These are phyloP conservation scores for Aquilaria malaccensis DNA, from an alignment of 345 rosid genomes.

Conservation along the genomic window DNA sequence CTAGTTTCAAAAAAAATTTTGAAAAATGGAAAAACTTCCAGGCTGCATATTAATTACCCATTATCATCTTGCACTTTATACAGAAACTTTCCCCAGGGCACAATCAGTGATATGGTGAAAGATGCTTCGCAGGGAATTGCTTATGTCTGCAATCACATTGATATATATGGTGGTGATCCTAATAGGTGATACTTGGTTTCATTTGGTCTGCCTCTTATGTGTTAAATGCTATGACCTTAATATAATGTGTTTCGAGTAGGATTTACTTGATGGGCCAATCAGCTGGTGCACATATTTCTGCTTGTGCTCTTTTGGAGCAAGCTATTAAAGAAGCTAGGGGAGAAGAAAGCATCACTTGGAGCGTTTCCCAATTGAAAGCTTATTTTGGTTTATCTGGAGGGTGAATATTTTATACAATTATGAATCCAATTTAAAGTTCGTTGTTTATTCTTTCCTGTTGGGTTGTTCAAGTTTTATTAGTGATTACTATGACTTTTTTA, in stretches of 20 bases:
- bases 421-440: no score
- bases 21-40: no score
- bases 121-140: conserved; percentile 86
- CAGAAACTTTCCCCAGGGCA: conserved; percentile 98
- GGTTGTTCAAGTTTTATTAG: no score
- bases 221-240: conserved; percentile 15
- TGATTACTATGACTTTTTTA: no score
- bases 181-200: conserved; percentile 39
- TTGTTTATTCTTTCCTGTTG: no score
- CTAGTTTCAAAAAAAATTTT: no score
- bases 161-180: conserved; percentile 90
- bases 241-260: conserved; percentile 32
- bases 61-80: background rate
- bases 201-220: background rate
- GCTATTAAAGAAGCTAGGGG: conserved; percentile 69
- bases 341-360: conserved; percentile 59
- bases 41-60: background rate
- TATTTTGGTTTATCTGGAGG: conserved; percentile 98
- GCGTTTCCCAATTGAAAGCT: conserved; percentile 68
- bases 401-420: conserved; percentile 19
- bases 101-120: conserved; percentile 80
- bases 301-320: conserved; percentile 87
- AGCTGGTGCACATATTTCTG: conserved; percentile 96
- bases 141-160: conserved; percentile 66
- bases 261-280: conserved; percentile 97